Conservation (phyloP, 352 stramenopile species). For the Phytophthora kernoviae region DNA sequence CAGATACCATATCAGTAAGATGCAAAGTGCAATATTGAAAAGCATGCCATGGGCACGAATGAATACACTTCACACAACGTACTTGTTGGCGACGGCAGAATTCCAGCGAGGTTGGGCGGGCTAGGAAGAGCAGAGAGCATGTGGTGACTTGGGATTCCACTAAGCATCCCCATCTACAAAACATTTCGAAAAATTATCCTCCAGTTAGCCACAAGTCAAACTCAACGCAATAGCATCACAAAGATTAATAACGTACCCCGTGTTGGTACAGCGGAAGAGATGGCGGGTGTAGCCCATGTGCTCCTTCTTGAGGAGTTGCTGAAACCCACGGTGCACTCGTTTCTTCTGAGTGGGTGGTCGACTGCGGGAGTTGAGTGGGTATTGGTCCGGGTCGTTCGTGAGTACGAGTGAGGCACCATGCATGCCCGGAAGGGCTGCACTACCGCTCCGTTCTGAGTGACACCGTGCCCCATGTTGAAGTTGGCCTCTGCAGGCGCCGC, state of each 20-base stretch:
- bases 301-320: constrained; percentile 82
- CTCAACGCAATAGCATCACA: not conserved
- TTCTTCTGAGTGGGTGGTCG: constrained; percentile 59
- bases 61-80: constrained; percentile 37
- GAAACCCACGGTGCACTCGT: constrained; percentile 72
- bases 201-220: not conserved
- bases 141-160: constrained; percentile 56
- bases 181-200: not conserved
- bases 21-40: too few relatives aligned
- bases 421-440: constrained; percentile 45
- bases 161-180: constrained; percentile 67
- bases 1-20: constrained; percentile 16
- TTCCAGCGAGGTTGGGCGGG: constrained; percentile 72
- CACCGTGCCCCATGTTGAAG: constrained; percentile 37
- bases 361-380: constrained; percentile 51
- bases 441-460: constrained; percentile 20
- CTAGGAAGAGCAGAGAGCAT: constrained; percentile 71
- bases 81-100: constrained; percentile 83
- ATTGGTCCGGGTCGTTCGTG: constrained; percentile 73
- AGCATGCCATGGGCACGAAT: too few relatives aligned
- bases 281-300: constrained; percentile 70
- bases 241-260: constrained; percentile 41
- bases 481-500: constrained; percentile 32
- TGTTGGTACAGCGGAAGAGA: constrained; percentile 74
- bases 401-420: constrained; percentile 46